Evolutionary conservation across 768 basidiomycete species (phyloP), one percentile per base, ranked within the genome.

Genomic region (Mycena rebaudengoi): DNA sequence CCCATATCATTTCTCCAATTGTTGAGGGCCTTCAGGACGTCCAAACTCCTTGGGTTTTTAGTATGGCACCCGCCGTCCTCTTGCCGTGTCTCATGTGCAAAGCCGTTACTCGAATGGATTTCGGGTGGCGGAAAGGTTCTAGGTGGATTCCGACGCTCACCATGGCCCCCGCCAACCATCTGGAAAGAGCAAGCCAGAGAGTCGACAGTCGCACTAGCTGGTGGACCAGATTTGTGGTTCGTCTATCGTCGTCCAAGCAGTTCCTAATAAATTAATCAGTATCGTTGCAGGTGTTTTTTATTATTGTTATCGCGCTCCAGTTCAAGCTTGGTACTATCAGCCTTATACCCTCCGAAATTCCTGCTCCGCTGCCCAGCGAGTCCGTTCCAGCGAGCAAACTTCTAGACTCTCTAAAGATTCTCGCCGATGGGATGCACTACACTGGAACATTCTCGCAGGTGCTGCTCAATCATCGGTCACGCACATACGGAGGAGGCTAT

Each of bases 11-110:
- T 18, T 25, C 39, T 13, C 14, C 52, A 28, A 12, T 50, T 16
- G 10, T 41, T 21, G 53, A 54, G 4, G 18, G 20, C 12, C 25
- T 65, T 14, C 30, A 44, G n/a, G 41, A 29, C 23, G 23, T 3
- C 23, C 48, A 58, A 18, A 5, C 26, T 7, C 29, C 21, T n/a
- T 12, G 23, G 14, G 7, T 20, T 12, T 13, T 59, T 46, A 14
- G 37, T 7, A 33, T 44, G 30, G 40, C 40, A 14, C 2, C 55
- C n/a, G 5, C 45, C 16, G 43, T 68, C 7, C 14, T 71, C 0
- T 41, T 68, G n/a, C 62, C 70, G 8, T 53, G 72, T 21, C 46
- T 75, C 26, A 75, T 76, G 75, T 30, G 75, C 29, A 73, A 73
- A 49, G 65, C 70, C 7, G 46, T 77, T 16, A 46, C 62, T 20